These are phyloP conservation scores for Suillus tomentosus DNA, from an alignment of 768 basidiomycete species.

Conservation along the genomic window DNA sequence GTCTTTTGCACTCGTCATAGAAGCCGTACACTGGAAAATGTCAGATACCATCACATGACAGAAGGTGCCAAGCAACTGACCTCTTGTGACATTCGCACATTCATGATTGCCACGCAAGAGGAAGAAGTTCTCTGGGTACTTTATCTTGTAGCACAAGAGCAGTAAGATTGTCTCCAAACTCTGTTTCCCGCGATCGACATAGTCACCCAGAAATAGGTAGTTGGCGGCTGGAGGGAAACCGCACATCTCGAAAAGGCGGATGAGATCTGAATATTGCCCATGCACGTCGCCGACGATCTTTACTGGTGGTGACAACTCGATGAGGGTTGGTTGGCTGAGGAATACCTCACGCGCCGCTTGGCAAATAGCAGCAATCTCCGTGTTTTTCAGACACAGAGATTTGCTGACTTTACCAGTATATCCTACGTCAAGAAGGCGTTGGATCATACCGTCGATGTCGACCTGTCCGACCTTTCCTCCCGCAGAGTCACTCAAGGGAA, in stretches of 20 bases:
- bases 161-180: constrained; percentile 97
- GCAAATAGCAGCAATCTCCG: constrained; percentile 93
- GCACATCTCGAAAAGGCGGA: constrained; percentile 99
- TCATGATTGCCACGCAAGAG: constrained; percentile 97
- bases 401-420: constrained; percentile 99
- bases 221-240: constrained; percentile 97
- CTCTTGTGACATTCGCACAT: constrained; percentile 98
- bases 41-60: constrained; percentile 23
- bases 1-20: constrained; percentile 99
- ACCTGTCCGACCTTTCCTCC: constrained; percentile 62
- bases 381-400: constrained; percentile 92
- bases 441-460: constrained; percentile 98
- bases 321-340: constrained; percentile 92
- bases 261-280: constrained; percentile 98
- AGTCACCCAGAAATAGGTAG: constrained; percentile 98
- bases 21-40: constrained; percentile 85
- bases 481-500: constrained; percentile 39
- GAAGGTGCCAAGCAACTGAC: constrained; percentile 44
- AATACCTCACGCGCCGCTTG: constrained; percentile 96
- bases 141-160: constrained; percentile 98
- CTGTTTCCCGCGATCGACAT: constrained; percentile 98
- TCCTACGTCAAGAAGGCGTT: constrained; percentile 91
- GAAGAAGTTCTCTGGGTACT: constrained; percentile 99
- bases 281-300: constrained; percentile 99
- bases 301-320: constrained; percentile 96